Conservation (phyloP, 1,284 basidiomycete species). For the Cryptococcus hybrid region DNA sequence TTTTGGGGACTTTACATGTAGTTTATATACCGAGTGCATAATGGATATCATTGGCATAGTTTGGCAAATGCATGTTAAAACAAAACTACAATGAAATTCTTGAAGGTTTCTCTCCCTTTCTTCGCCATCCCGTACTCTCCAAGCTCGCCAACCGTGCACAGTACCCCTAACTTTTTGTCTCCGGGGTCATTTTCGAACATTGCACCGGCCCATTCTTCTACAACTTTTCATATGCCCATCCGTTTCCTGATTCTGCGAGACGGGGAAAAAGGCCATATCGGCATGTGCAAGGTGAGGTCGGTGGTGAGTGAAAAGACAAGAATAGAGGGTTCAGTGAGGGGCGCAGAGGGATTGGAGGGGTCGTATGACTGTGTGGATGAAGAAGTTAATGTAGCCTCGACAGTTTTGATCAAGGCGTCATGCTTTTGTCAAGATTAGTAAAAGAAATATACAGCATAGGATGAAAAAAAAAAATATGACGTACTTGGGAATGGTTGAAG, state of each 20-base stretch:
- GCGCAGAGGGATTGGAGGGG: slow-evolving; percentile 7
- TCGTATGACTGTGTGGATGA: slow-evolving; percentile 39
- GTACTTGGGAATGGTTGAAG: slow-evolving; percentile 50
- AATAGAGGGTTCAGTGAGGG: slow-evolving; percentile 55
- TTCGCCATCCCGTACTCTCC: slow-evolving; percentile 26
- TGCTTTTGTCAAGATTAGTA: slow-evolving; percentile 52
- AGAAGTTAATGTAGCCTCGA: slow-evolving; percentile 55
- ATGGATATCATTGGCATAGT: not conserved
- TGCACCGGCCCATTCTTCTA: slow-evolving; percentile 66
- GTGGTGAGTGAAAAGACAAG: slow-evolving; percentile 94
- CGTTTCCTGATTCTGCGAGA: slow-evolving; percentile 21
- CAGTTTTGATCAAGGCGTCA: slow-evolving; percentile 74
- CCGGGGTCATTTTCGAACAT: slow-evolving; percentile 88
- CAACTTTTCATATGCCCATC: slow-evolving; percentile 73
- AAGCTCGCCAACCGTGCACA: slow-evolving; percentile 61
- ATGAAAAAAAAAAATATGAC: not conserved
- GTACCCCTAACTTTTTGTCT: slow-evolving; percentile 56
- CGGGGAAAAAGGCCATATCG: slow-evolving; percentile 77
- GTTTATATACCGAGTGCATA: not conserved
- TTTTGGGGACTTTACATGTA: not conserved
- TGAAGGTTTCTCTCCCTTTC: slow-evolving; percentile 14
- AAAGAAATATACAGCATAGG: not conserved
- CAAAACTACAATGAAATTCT: not conserved
- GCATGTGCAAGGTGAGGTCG: slow-evolving; percentile 78
- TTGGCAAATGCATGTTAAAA: no score